These are phyloP conservation scores for Orbilia oligospora DNA, from an alignment of 2,329 filamentous ascomycete genomes.

Conservation along the genomic window DNA sequence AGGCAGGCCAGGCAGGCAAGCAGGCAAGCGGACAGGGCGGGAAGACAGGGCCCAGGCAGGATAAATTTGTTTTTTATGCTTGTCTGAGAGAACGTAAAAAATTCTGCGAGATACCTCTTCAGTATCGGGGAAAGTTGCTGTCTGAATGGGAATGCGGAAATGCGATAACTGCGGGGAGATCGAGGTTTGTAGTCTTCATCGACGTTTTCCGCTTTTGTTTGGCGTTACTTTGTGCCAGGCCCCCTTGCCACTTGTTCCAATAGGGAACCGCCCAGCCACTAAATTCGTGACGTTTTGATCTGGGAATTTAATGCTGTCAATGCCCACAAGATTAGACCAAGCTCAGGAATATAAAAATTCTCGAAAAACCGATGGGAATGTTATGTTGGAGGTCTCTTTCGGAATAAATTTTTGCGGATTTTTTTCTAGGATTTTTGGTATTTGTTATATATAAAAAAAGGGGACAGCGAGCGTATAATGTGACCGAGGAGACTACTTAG, in stretches of 20 bases:
- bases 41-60: neutral
- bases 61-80: neutral
- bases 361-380: neutral
- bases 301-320: neutral
- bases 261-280: neutral
- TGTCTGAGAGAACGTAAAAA: neutral
- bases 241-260: conserved; percentile 6
- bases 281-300: neutral
- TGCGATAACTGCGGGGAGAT: conserved; percentile 22
- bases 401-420: no score
- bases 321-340: neutral
- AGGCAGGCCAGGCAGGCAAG: neutral
- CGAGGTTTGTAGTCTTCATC: conserved; percentile 28
- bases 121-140: conserved; percentile 34
- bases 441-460: neutral
- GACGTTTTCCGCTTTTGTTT: neutral
- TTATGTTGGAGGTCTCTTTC: neutral
- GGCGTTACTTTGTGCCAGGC: conserved; percentile 19
- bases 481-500: no score
- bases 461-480: neutral
- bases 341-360: neutral
- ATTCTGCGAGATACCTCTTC: neutral
- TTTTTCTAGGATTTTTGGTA: no score
- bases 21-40: neutral
- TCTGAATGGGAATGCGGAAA: conserved; percentile 36